Base-by-base conservation (phyloP, 106 monocot species). In the Triglochin maritima region DNA sequence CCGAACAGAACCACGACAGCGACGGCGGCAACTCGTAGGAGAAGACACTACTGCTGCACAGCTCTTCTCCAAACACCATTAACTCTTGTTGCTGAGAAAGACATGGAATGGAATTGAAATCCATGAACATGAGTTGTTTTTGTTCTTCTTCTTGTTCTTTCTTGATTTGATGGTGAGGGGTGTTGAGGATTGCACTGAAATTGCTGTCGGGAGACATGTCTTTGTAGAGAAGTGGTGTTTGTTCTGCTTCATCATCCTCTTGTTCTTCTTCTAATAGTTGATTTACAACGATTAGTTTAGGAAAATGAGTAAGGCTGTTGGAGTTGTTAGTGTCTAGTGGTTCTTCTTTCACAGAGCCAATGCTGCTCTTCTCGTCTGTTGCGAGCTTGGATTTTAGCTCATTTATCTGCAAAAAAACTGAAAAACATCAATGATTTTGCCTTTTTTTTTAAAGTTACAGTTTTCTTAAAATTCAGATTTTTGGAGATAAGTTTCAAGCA, bases 181-280 rank as follows among this genome's bases (percentile, higher is more conserved):
- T 53, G 64, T 72, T 72, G 55, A 72, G 55, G 53, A 72, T 51
- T 15, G 53, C 63, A 17, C 72, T 72, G 5, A 54, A 72, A 41
- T 72, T 64, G 56, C 64, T 64, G 42, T 63, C 63, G 3, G 72
- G 56, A 7, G 64, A 72, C 15, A 52, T 64, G 50, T 72, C 72
- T 47, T 72, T 72, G 56, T 46, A 47, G 1, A 57, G 10, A 6
- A 57, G 46, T 13, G 54, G n/a, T 13, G 72, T 29, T 29, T 29
- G 46, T 6, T 4, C 16, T 10, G 9, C 63, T 14, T 57, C 72
- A 14, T 63, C 72, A 0, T 55, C 72, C 55, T 71, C n/a, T n/a
- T 45, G 50, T n/a, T 53, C 63, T 9, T 3, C 57, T 42, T 51
- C 71, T 29, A 29, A 29, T 29, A 1, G 29, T 29, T 29, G 29